Base-by-base conservation (phyloP, 176 grass and related monocot species). In the Carex littledalei region DNA sequence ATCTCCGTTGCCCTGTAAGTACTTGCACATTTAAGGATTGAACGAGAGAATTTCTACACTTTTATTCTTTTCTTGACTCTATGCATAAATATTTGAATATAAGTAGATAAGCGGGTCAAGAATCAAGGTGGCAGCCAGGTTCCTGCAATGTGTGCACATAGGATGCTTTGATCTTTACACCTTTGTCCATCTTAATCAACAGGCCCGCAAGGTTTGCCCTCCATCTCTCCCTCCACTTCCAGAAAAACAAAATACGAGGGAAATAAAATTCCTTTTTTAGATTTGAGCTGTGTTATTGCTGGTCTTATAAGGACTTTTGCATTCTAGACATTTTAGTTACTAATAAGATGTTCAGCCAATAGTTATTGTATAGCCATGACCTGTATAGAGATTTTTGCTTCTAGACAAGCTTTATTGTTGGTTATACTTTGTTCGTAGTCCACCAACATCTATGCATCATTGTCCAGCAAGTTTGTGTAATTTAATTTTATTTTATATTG, bases 161-260 rank as follows among this genome's bases (percentile, higher is more conserved):
- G 89, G 92, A 43, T 95, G 96, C 91, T 98, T 98, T 85, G 93
- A 98, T 90, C 89, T 98, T 79, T 87, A 93, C 85, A 94, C 93
- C 77, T 98, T 98, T 61, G 88, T 98, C 70, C 86, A 95, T 89
- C 57, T 98, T 76, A 98, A 93, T 95, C 87, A 93, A 86, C 93
- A 87, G 8, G 91, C 96, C 17, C 86, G 93, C 59, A 98, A 98
- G 96, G 96, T 98, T 39, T 81, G 31, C 62, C 2, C 43, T 53
- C 71, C 10, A 6, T 24, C 71, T 52, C 71, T 14, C 17, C n/a
- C n/a, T 49, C 41, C 41, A 49, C 17, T 75, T 53, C 5, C 26
- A 18, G 11, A 22, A 62, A 50, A 63, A 43, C 17, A 64, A 64
- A 81, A 21, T 39, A 81, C 24, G 8, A 71, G 16, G 37, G 18